Evolutionary conservation across 352 stramenopile genomes (phyloP).

Genomic region (Blastocystis sp.): DNA sequence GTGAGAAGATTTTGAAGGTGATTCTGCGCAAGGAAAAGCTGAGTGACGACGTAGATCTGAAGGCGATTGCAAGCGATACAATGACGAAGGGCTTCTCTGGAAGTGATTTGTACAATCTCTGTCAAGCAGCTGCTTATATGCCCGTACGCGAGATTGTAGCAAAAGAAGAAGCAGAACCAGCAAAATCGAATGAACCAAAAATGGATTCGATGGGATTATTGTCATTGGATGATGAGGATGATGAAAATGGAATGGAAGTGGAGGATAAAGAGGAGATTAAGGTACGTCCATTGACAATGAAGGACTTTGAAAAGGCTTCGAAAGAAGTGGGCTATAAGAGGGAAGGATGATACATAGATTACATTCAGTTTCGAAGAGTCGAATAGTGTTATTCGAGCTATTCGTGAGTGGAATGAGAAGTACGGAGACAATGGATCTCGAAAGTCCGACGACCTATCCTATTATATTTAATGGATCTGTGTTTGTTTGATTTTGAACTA

Average conservation of each 20-base stretch:
- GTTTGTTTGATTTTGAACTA: not conserved
- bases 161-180: constrained; percentile 77
- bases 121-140: constrained; percentile 63
- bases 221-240: constrained; percentile 40
- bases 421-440: constrained; percentile 74
- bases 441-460: constrained; percentile 49
- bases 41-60: constrained; percentile 73
- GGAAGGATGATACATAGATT: constrained; percentile 68
- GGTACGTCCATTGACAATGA: constrained; percentile 64
- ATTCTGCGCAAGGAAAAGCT: constrained; percentile 76
- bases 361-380: constrained; percentile 78
- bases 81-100: constrained; percentile 78
- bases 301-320: constrained; percentile 66
- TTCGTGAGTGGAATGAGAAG: constrained; percentile 82
- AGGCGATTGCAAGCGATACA: constrained; percentile 69
- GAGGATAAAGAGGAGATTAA: constrained; percentile 64
- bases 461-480: constrained; percentile 35
- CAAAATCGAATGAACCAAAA: constrained; percentile 71
- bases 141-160: constrained; percentile 73
- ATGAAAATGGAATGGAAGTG: constrained; percentile 39
- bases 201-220: constrained; percentile 64
- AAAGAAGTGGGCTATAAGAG: constrained; percentile 63
- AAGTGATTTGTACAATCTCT: constrained; percentile 79
- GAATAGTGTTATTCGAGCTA: constrained; percentile 72
- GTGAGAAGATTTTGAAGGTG: constrained; percentile 72